Conservation (phyloP, 75 land plant species). For the Larix kaempferi region DNA sequence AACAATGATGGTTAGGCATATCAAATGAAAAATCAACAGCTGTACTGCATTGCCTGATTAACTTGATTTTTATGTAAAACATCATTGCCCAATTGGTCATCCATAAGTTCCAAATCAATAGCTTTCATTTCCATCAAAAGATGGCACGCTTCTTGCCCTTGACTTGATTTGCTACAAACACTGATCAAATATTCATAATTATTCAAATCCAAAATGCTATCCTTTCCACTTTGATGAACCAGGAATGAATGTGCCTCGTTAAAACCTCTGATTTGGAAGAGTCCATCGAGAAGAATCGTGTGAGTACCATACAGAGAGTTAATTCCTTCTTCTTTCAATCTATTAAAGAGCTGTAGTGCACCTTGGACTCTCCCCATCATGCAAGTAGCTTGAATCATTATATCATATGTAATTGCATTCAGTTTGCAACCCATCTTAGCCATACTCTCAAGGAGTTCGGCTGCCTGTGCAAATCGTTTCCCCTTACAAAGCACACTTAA, state of each 20-base stretch:
- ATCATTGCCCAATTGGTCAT: neutral
- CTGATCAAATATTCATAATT: neutral
- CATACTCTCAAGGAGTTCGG: neutral
- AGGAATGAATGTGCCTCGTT: neutral
- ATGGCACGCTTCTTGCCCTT: neutral
- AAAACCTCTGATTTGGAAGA: neutral
- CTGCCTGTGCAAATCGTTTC: slow-evolving; percentile 1
- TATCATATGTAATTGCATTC: slow-evolving; percentile 6
- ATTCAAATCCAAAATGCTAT: slow-evolving; percentile 1
- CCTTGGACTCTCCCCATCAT: neutral
- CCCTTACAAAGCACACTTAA: neutral
- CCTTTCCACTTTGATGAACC: neutral
- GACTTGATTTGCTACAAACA: neutral
- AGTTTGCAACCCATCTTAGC: neutral
- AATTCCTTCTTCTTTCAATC: slow-evolving; percentile 1
- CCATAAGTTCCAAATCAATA: neutral
- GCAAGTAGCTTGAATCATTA: neutral
- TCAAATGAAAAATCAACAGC: too few relatives aligned
- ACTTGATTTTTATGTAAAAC: neutral
- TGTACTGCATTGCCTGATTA: neutral
- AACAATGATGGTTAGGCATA: neutral
- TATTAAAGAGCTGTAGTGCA: neutral
- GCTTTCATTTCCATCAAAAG: slow-evolving; percentile 1
- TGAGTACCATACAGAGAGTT: neutral
- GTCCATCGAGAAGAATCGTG: neutral